These are phyloP conservation scores for Silene uniflora DNA, from an alignment of 148 eudicot species.

Conservation along the genomic window DNA sequence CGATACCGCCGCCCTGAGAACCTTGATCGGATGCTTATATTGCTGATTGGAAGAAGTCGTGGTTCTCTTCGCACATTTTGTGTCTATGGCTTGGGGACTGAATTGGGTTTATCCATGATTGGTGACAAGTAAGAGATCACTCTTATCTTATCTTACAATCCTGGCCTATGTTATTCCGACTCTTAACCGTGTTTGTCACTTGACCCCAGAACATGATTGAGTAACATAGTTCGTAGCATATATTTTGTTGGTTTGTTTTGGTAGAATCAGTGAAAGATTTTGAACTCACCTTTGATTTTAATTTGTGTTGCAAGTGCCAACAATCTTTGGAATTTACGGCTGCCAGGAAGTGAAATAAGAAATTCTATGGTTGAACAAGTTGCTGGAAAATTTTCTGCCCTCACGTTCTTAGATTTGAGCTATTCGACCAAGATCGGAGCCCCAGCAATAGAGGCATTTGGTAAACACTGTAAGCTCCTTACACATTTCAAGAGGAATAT, in stretches of 20 bases:
- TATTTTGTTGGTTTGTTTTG: background rate
- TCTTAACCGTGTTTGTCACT: background rate
- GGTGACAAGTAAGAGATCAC: slow-evolving; percentile 59
- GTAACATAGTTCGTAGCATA: background rate
- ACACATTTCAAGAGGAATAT: slow-evolving; percentile 45
- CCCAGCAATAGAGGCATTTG: slow-evolving; percentile 46
- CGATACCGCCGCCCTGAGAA: slow-evolving; percentile 39
- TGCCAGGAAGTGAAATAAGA: slow-evolving; percentile 58
- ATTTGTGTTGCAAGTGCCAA: slow-evolving; percentile 49
- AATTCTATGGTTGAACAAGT: slow-evolving; percentile 43
- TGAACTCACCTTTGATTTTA: slow-evolving; percentile 3
- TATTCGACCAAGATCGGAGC: slow-evolving; percentile 61
- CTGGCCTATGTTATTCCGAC: background rate
- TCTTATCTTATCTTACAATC: background rate
- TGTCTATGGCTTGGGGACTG: slow-evolving; percentile 52
- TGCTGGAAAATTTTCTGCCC: slow-evolving; percentile 35
- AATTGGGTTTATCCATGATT: slow-evolving; percentile 43
- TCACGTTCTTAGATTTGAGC: slow-evolving; percentile 65
- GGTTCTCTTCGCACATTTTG: slow-evolving; percentile 58
- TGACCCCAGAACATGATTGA: background rate
- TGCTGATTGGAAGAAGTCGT: slow-evolving; percentile 53
- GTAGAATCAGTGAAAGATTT: background rate
- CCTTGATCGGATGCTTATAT: slow-evolving; percentile 60
- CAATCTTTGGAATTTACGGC: slow-evolving; percentile 42
- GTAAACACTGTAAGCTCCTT: slow-evolving; percentile 48